Base-by-base conservation (phyloP, 257 asterid species). In the Cynanchum wilfordii region DNA sequence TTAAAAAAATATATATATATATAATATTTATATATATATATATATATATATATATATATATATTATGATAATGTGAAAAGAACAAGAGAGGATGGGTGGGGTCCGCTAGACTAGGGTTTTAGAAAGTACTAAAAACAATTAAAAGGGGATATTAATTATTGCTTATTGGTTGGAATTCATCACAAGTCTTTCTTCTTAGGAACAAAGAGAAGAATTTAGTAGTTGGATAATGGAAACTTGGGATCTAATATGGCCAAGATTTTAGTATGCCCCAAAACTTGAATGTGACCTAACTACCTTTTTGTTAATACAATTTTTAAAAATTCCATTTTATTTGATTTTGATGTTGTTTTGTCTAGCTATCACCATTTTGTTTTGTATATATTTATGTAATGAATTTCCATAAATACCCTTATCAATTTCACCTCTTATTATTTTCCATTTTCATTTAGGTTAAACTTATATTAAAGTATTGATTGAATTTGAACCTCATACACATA, bases 221-320 rank as follows among this genome's bases (percentile, higher is more conserved):
- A 33, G 38, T 2, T 33, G 40, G 40, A 36, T 36, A 36, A 36
- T n/a, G 40, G 55, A 36, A n/a, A 50, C 73, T 29, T 33, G 5
- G 22, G 16, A 54, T 36, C 66, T 7, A 36, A 54, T 20, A 19
- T 42, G 54, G 42, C 33, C 73, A 54, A 33, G 51, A 50, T 38
- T 2, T 38, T 38, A 15, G 55, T 50, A 19, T 10, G 52, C 38
- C 38, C 2, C 40, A 20, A 38, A 51, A 7, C 10, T 20, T 54
- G 65, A 70, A 12, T 20, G 64, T 51, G 73, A 69, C 63, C 57
- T 51, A 69, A 69, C n/a, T 7, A 10, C 17, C n/a, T 30, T 19
- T 68, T 22, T 7, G 0, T 29, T 50, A 16, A 0, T 33, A 12
- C n/a, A 20, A 27, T 19, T 20, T 20, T 9, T 50, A 1, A 50